These are phyloP conservation scores for Verruconis gallopava DNA, from an alignment of 2,329 filamentous ascomycete genomes.

Conservation along the genomic window DNA sequence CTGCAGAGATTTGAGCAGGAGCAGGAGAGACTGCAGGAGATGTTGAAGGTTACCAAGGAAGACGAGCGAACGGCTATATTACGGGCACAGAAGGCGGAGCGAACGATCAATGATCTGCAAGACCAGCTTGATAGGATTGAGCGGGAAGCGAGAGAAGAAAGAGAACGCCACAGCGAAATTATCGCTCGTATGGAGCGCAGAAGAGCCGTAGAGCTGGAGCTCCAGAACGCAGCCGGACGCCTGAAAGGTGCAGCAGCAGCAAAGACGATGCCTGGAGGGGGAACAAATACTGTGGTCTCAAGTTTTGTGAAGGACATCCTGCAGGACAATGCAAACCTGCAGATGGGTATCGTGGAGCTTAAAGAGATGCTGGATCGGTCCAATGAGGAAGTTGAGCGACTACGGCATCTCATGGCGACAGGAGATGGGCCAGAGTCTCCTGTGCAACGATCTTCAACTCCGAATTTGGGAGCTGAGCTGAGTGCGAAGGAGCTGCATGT, in stretches of 20 bases:
- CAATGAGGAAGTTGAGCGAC: slow-evolving; percentile 81
- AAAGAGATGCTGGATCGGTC: slow-evolving; percentile 82
- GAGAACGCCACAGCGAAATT: slow-evolving; percentile 68
- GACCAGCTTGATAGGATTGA: slow-evolving; percentile 85
- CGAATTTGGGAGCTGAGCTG: slow-evolving; percentile 61
- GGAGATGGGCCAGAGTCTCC: slow-evolving; percentile 42
- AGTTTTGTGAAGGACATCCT: slow-evolving; percentile 93
- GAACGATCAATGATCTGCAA: slow-evolving; percentile 63
- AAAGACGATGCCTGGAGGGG: slow-evolving; percentile 33
- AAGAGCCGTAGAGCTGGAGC: slow-evolving; percentile 66
- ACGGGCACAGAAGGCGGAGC: slow-evolving; percentile 76
- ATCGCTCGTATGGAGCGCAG: slow-evolving; percentile 72
- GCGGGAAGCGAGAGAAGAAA: slow-evolving; percentile 65
- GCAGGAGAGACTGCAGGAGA: slow-evolving; percentile 58
- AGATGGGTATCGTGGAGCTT: slow-evolving; percentile 81
- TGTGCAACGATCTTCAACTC: slow-evolving; percentile 26
- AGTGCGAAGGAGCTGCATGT: slow-evolving; percentile 59
- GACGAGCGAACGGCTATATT: slow-evolving; percentile 68
- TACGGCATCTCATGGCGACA: slow-evolving; percentile 68
- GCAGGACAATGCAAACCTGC: slow-evolving; percentile 87
- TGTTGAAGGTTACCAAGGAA: slow-evolving; percentile 52
- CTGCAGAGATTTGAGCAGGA: slow-evolving; percentile 69
- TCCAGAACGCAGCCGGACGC: slow-evolving; percentile 65
- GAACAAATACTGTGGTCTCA: slow-evolving; percentile 62
- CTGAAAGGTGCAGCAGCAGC: slow-evolving; percentile 62